Conservation (phyloP, 768 basidiomycete species). For the Russula olivacea region DNA sequence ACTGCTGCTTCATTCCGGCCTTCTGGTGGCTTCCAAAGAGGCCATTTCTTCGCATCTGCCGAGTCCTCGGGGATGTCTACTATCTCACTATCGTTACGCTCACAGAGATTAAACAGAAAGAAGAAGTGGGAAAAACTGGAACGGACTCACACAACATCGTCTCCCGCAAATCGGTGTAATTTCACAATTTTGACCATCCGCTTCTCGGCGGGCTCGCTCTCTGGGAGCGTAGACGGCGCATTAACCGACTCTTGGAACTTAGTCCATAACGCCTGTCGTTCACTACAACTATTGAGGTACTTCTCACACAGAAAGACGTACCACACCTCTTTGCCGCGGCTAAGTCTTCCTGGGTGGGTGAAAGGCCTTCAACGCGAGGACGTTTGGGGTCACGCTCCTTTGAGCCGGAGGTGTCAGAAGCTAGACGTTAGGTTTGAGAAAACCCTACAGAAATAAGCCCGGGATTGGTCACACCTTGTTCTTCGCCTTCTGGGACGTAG, state of each 20-base stretch:
- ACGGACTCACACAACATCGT: constrained; percentile 59
- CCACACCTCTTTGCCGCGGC: constrained; percentile 40
- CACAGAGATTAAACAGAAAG: constrained; percentile 13
- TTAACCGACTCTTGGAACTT: constrained; percentile 61
- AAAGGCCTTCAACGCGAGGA: constrained; percentile 29
- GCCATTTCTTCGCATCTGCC: constrained; percentile 72
- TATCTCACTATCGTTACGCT: constrained; percentile 48
- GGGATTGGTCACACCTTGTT: constrained; percentile 26
- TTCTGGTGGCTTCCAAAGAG: constrained; percentile 40
- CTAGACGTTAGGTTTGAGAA: constrained; percentile 24
- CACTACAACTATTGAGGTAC: constrained; percentile 35
- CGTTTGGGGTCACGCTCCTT: constrained; percentile 38
- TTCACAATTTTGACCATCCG: constrained; percentile 63
- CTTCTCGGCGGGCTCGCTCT: constrained; percentile 26
- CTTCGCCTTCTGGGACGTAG: constrained; percentile 52
- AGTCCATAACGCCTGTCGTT: constrained; percentile 60
- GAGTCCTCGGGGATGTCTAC: constrained; percentile 69
- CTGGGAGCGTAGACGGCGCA: constrained; percentile 27
- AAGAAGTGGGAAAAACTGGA: background rate
- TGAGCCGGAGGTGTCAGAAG: constrained; percentile 38
- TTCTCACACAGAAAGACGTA: background rate
- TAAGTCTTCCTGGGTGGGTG: constrained; percentile 33
- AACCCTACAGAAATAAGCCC: background rate
- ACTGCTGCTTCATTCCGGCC: constrained; percentile 16
- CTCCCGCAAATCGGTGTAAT: constrained; percentile 69